phyloP scores from a whole-genome alignment of 192 early-diverging fungal species.

The Spizellomyces sp. region DNA sequence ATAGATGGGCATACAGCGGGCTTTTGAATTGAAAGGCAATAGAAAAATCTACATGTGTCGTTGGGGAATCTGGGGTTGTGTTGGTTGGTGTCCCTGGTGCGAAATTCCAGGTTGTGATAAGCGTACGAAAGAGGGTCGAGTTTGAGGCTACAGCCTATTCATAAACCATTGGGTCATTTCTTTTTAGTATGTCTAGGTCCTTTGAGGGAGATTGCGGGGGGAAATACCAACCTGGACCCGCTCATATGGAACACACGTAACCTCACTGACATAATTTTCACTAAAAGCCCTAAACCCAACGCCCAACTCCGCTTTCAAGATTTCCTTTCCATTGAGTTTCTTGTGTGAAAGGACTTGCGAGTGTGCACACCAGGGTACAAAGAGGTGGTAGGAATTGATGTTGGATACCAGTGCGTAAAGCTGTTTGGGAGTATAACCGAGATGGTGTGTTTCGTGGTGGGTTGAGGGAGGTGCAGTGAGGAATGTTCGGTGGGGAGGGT shows the following conservation, averaged over 20 bases:
- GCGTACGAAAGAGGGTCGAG: constrained; percentile 65
- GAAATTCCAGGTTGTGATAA: constrained; percentile 71
- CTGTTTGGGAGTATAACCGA: constrained; percentile 75
- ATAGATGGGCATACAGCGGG: constrained; percentile 75
- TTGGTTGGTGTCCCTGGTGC: constrained; percentile 45
- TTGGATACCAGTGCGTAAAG: constrained; percentile 82
- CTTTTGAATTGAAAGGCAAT: constrained; percentile 85
- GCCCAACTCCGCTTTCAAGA: constrained; percentile 63
- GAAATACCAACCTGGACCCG: constrained; percentile 59
- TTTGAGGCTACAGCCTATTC: constrained; percentile 60
- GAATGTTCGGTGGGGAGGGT: not conserved
- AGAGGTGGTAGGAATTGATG: constrained; percentile 76
- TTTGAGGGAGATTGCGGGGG: constrained; percentile 6
- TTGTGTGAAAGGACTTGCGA: constrained; percentile 58
- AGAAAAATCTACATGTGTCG: constrained; percentile 61
- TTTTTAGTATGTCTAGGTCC: not conserved
- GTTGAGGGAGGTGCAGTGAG: constrained; percentile 1
- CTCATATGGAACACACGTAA: constrained; percentile 65
- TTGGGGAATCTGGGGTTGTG: constrained; percentile 33
- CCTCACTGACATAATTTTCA: constrained; percentile 78
- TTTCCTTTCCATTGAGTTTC: not conserved
- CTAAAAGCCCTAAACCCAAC: constrained; percentile 79
- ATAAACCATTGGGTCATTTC: not conserved
- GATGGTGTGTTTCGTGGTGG: constrained; percentile 13
- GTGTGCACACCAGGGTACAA: constrained; percentile 80